phyloP scores from a whole-genome alignment of 139 green algal genomes.

The Nannochloris sp. region DNA sequence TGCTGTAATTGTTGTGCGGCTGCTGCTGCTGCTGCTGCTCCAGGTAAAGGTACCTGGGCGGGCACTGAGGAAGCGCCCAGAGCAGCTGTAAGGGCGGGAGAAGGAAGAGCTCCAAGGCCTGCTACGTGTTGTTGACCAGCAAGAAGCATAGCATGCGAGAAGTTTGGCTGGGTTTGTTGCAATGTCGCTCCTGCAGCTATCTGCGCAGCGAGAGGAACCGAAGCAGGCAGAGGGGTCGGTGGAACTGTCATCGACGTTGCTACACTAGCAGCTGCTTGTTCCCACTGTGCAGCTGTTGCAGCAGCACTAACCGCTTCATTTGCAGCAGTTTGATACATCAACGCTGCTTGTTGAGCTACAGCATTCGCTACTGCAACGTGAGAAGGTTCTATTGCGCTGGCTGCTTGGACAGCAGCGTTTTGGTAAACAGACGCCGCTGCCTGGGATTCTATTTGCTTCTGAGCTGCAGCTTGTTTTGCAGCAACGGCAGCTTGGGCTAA shows the following conservation, averaged over 20 bases:
- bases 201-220: constrained; percentile 3
- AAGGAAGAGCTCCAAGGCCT: neutral
- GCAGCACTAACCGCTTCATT: neutral
- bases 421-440: constrained; percentile 4
- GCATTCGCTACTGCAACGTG: neutral
- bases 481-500: neutral
- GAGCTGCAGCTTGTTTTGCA: neutral
- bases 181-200: constrained; percentile 4
- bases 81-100: neutral
- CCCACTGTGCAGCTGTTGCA: neutral
- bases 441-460: constrained; percentile 6
- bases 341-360: constrained; percentile 10
- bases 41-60: neutral
- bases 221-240: neutral
- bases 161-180: neutral
- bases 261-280: neutral
- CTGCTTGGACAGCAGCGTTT: constrained; percentile 4
- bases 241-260: neutral
- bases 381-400: neutral
- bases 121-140: neutral
- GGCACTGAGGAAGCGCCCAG: neutral
- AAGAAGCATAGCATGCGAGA: neutral
- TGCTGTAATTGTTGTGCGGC: neutral
- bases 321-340: constrained; percentile 3
- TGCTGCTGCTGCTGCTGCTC: constrained; percentile 1